A percentile compares a stretch with the other conserved stretches of the same genome.
These are phyloP conservation scores for Ascochyta rabiei DNA, from an alignment of 2,329 filamentous ascomycete genomes.

Conservation along the genomic window DNA sequence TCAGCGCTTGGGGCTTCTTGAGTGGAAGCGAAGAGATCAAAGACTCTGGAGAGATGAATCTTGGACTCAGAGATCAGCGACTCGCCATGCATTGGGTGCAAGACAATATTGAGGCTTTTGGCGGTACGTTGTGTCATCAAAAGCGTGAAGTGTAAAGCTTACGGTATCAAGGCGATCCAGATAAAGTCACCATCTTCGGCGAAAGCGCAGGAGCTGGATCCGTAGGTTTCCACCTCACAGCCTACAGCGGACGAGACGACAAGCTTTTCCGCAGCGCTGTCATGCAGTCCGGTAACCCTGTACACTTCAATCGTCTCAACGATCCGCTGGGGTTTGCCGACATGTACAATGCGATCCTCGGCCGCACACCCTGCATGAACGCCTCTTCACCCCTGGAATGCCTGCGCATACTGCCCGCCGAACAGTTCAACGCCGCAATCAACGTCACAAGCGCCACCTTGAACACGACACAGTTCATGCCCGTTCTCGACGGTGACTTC, in stretches of 20 bases:
- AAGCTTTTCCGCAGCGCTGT: slow-evolving; percentile 55
- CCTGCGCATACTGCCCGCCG: slow-evolving; percentile 66
- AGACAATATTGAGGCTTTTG: slow-evolving; percentile 53
- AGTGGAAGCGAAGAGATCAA: slow-evolving; percentile 46
- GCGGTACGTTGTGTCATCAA: slow-evolving; percentile 44
- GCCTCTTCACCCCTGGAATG: slow-evolving; percentile 39
- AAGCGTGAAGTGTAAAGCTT: slow-evolving; percentile 28
- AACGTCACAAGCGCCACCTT: slow-evolving; percentile 47
- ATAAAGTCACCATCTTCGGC: slow-evolving; percentile 54
- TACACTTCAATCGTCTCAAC: slow-evolving; percentile 32
- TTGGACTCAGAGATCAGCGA: slow-evolving; percentile 56
- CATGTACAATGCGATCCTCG: slow-evolving; percentile 30
- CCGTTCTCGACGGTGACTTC: slow-evolving; percentile 63
- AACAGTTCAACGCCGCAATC: slow-evolving; percentile 62
- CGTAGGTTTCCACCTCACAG: slow-evolving; percentile 54
- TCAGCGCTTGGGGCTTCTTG: slow-evolving; percentile 68
- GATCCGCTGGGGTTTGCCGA: slow-evolving; percentile 27
- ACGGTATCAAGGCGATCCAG: slow-evolving; percentile 44
- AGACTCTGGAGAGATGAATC: slow-evolving; percentile 54
- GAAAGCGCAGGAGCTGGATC: slow-evolving; percentile 53
- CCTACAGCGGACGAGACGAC: slow-evolving; percentile 56
- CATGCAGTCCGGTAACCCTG: slow-evolving; percentile 52
- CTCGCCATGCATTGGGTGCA: slow-evolving; percentile 54
- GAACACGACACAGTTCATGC: slow-evolving; percentile 45
- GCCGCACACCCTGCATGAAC: slow-evolving; percentile 32